These are phyloP conservation scores for Raffaelea ambrosiae DNA, from an alignment of 2,329 filamentous ascomycete genomes.

Conservation along the genomic window DNA sequence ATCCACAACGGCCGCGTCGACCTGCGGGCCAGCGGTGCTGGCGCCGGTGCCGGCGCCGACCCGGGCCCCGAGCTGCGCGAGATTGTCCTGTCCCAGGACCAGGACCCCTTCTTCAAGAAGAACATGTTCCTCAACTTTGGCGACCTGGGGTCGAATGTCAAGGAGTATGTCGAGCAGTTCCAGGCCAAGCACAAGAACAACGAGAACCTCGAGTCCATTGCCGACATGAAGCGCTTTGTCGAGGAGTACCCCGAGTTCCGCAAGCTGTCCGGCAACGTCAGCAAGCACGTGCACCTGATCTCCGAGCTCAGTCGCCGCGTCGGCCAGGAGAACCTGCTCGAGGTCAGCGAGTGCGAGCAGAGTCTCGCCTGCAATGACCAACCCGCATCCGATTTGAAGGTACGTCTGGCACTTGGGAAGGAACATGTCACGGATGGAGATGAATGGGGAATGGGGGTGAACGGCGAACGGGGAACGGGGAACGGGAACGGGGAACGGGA, in stretches of 20 bases:
- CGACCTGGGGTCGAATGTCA: conserved; percentile 90
- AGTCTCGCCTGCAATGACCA: conserved; percentile 96
- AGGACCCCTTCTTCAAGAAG: conserved; percentile 97
- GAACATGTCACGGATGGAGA: too few species aligned
- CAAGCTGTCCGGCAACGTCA: conserved; percentile 94
- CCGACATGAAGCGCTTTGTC: conserved; percentile 98
- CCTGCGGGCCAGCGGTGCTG: conserved; percentile 55
- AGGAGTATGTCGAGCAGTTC: conserved; percentile 97
- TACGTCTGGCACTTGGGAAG: conserved; percentile 25
- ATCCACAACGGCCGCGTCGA: conserved; percentile 94
- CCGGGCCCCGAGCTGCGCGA: conserved; percentile 77
- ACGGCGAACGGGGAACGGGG: too few species aligned
- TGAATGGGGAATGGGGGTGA: too few species aligned
- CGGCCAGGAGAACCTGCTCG: conserved; percentile 76
- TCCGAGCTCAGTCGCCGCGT: conserved; percentile 87
- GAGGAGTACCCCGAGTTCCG: conserved; percentile 98
- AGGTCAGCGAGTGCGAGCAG: conserved; percentile 95
- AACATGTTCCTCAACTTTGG: conserved; percentile 99
- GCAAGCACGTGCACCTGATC: conserved; percentile 94
- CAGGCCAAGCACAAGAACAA: conserved; percentile 96
- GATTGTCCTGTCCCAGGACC: conserved; percentile 90
- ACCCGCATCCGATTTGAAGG: conserved; percentile 83
- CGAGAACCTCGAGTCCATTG: conserved; percentile 91
- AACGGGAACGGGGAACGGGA: too few species aligned
- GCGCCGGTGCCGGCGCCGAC: conserved; percentile 38